A percentile compares a stretch with the other conserved stretches of the same genome.
These are phyloP conservation scores for Irpex sp. DNA, from an alignment of 1,284 basidiomycete genomes.

Conservation along the genomic window DNA sequence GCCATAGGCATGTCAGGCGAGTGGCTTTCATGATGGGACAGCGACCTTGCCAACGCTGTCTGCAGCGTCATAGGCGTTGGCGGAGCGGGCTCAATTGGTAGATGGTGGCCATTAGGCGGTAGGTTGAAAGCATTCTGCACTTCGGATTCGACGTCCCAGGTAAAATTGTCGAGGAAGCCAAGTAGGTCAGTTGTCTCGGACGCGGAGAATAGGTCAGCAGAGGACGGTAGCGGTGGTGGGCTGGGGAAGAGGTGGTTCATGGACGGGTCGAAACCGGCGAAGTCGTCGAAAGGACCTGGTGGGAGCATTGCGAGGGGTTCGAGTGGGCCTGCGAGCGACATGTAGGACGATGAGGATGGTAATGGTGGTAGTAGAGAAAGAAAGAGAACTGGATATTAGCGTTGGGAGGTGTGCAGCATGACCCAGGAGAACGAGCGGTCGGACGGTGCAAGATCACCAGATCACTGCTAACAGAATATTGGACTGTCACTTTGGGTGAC, in stretches of 20 bases:
- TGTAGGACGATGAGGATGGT: slow-evolving; percentile 1
- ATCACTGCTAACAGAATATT: background rate
- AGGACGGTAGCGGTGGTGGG: slow-evolving; percentile 57
- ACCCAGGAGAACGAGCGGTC: background rate
- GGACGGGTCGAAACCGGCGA: slow-evolving; percentile 58
- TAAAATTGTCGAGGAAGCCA: slow-evolving; percentile 74
- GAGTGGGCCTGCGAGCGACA: background rate
- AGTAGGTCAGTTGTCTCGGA: slow-evolving; percentile 70
- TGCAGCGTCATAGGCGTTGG: slow-evolving; percentile 10
- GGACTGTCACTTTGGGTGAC: background rate
- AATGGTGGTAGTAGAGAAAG: slow-evolving; percentile 5
- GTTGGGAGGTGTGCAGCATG: background rate
- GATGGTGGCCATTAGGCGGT: background rate
- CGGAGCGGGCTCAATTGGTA: background rate
- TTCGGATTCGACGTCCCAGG: slow-evolving; percentile 53
- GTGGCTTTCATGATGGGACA: slow-evolving; percentile 1
- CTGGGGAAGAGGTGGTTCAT: slow-evolving; percentile 51
- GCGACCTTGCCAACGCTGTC: slow-evolving; percentile 10
- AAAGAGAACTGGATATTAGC: background rate
- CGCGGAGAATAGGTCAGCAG: slow-evolving; percentile 70
- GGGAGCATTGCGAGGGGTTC: slow-evolving; percentile 18
- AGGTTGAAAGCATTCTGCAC: slow-evolving; percentile 16
- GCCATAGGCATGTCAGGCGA: background rate
- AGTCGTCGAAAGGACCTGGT: slow-evolving; percentile 53
- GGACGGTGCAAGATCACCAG: background rate